Evolutionary conservation across 2,329 filamentous ascomycete genomes (phyloP).

Genomic region (Madurella mycetomatis): DNA sequence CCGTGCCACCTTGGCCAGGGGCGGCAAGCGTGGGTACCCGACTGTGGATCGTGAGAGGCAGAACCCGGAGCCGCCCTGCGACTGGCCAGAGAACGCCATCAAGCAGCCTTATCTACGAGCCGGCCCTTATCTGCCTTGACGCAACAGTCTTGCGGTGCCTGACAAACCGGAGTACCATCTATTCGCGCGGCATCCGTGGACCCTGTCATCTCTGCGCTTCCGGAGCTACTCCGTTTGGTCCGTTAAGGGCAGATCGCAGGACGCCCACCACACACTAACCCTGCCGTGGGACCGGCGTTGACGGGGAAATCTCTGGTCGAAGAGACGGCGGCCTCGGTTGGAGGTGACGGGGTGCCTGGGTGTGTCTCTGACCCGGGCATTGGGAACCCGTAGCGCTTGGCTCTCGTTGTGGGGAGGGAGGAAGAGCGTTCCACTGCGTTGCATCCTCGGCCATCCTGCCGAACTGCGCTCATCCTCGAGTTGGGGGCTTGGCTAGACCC

Average conservation of each 20-base stretch:
- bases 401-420: neutral
- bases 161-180: conserved; percentile 4
- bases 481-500: conserved; percentile 10
- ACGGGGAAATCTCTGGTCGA: neutral
- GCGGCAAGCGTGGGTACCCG: conserved; percentile 1
- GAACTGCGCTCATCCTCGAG: neutral
- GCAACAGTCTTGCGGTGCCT: conserved; percentile 2
- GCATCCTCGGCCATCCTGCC: conserved; percentile 9
- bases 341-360: conserved; percentile 1
- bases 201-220: conserved; percentile 9
- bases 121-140: neutral
- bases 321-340: neutral
- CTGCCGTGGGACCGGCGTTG: conserved; percentile 3
- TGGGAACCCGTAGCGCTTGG: conserved; percentile 12
- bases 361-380: conserved; percentile 4
- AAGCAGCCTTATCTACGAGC: conserved; percentile 8
- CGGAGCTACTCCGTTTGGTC: conserved; percentile 9
- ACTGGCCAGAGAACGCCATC: neutral
- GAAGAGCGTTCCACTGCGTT: conserved; percentile 3
- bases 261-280: neutral
- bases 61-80: conserved; percentile 4
- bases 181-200: conserved; percentile 12
- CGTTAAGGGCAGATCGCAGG: neutral
- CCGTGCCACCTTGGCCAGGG: neutral
- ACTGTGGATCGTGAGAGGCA: neutral